Percentiles rank a stretch among this genome's conserved stretches.
phyloP scores from a whole-genome alignment of 2,329 filamentous ascomycete species.

The Blumeria graminis region DNA sequence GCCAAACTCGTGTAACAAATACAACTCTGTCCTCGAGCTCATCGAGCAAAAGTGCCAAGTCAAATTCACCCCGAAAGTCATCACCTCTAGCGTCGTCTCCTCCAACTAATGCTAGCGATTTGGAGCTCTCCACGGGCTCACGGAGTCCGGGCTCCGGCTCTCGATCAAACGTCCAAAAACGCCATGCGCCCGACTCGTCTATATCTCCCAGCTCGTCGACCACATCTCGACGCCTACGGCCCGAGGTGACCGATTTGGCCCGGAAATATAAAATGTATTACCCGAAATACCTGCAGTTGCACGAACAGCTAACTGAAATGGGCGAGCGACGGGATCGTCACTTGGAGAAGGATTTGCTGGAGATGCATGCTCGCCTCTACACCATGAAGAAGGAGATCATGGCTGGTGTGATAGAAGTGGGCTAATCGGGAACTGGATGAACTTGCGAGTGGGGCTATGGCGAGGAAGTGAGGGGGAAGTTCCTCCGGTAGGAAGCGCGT shows the following conservation, averaged over 20 bases:
- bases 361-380: constrained; percentile 29
- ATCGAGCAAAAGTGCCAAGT: constrained; percentile 20
- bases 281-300: constrained; percentile 29
- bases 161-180: constrained; percentile 5
- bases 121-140: constrained; percentile 16
- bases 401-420: constrained; percentile 8
- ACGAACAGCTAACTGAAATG: constrained; percentile 25
- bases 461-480: too few relatives aligned
- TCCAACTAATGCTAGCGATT: constrained; percentile 38
- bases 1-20: constrained; percentile 21
- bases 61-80: constrained; percentile 35
- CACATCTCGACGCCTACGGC: constrained; percentile 17
- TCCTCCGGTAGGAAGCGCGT: too few relatives aligned
- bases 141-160: constrained; percentile 12
- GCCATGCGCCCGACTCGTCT: neutral
- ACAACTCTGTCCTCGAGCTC: constrained; percentile 21
- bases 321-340: constrained; percentile 22
- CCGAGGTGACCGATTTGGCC: constrained; percentile 27
- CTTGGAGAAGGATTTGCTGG: constrained; percentile 25
- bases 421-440: neutral
- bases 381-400: constrained; percentile 33
- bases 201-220: neutral
- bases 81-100: constrained; percentile 41
- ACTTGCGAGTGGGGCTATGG: too few relatives aligned
- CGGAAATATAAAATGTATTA: constrained; percentile 31